These are phyloP conservation scores for Solanum virginianum DNA, from an alignment of 257 asterid species.

Conservation along the genomic window DNA sequence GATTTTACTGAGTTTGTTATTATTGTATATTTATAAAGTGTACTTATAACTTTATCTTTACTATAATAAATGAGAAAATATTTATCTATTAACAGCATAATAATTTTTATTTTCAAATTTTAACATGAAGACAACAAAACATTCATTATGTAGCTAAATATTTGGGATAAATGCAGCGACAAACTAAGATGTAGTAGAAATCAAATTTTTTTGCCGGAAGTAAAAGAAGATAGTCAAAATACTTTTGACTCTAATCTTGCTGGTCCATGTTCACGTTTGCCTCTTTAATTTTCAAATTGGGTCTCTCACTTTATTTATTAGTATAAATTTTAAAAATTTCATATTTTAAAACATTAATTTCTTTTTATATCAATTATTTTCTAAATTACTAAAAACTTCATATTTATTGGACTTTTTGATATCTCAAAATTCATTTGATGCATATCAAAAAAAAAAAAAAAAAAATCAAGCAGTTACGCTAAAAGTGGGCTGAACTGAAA, in stretches of 20 bases:
- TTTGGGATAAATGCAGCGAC: background rate
- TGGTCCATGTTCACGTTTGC: background rate
- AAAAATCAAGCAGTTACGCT: no score
- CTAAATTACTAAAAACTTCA: no score
- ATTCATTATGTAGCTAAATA: background rate
- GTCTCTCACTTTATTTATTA: background rate
- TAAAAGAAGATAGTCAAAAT: background rate
- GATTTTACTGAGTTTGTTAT: no score
- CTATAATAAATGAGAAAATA: background rate
- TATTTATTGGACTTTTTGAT: no score
- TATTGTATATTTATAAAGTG: background rate
- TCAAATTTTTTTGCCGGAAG: background rate
- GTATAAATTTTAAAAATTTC: no score
- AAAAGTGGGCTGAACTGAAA: no score
- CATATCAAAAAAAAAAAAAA: no score
- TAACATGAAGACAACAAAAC: background rate
- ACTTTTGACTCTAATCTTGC: background rate
- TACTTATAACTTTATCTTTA: background rate
- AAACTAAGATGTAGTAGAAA: background rate
- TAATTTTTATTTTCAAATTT: background rate
- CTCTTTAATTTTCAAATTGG: background rate
- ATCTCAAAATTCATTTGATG: no score
- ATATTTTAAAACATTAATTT: no score
- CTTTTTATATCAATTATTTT: no score
- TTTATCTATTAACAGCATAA: background rate